Evolutionary conservation across 805 yeast genomes (phyloP).

Genomic region (Myxozyma nipponensis): DNA sequence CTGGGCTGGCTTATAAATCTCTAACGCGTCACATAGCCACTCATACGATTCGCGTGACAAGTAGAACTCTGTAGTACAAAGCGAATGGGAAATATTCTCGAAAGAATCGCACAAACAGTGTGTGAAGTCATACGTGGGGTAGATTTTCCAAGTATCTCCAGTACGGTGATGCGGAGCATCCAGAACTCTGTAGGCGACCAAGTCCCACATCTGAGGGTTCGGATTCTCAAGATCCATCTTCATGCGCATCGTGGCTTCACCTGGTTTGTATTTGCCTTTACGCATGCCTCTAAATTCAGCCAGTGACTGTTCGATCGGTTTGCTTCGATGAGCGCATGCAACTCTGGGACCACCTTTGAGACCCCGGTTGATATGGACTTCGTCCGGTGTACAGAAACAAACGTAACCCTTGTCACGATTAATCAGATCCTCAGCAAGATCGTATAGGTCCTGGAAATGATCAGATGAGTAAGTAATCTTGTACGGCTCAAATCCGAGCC

Average conservation of each 20-base stretch:
- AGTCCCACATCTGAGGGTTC: slow-evolving; percentile 99
- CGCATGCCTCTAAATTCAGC: slow-evolving; percentile 84
- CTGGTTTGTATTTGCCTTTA: slow-evolving; percentile 81
- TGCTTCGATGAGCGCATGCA: slow-evolving; percentile 72
- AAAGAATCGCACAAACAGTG: slow-evolving; percentile 98
- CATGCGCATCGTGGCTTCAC: slow-evolving; percentile 95
- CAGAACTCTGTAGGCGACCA: slow-evolving; percentile 92
- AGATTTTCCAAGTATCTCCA: slow-evolving; percentile 94
- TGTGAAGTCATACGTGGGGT: slow-evolving; percentile 98
- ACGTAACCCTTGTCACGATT: slow-evolving; percentile 73
- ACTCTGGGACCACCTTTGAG: slow-evolving; percentile 85
- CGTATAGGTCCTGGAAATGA: slow-evolving; percentile 85
- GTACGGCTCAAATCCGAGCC: slow-evolving; percentile 96
- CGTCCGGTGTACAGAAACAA: slow-evolving; percentile 89
- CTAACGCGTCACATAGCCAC: slow-evolving; percentile 95
- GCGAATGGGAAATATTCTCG: slow-evolving; percentile 92
- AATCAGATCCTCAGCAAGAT: slow-evolving; percentile 80
- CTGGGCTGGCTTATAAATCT: slow-evolving; percentile 97
- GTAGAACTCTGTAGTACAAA: slow-evolving; percentile 94
- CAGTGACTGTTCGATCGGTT: slow-evolving; percentile 70
- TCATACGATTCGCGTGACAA: slow-evolving; percentile 92
- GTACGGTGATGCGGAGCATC: slow-evolving; percentile 94
- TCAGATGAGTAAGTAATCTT: slow-evolving; percentile 94
- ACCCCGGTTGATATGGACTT: slow-evolving; percentile 87
- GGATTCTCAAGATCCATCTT: slow-evolving; percentile 87